These are phyloP conservation scores for Micromonas pusilla DNA, from an alignment of 139 green algal species.

Conservation along the genomic window DNA sequence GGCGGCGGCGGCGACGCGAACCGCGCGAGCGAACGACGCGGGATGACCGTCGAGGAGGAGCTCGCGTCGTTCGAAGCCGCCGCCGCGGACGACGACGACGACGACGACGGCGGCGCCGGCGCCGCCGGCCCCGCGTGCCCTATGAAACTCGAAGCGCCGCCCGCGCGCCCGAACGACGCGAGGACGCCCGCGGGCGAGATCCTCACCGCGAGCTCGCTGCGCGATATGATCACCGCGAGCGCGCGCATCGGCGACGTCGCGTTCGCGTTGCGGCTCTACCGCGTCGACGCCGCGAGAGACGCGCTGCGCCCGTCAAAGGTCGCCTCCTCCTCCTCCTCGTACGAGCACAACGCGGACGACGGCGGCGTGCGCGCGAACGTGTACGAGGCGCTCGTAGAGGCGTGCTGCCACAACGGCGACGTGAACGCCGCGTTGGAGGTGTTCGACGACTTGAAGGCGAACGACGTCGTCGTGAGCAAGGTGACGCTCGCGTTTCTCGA, in stretches of 20 bases:
- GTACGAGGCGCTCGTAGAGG: conserved; percentile 12
- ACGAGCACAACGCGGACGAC: background rate
- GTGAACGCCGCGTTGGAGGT: conserved; percentile 9
- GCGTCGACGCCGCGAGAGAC: too few species aligned
- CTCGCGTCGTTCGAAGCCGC: background rate
- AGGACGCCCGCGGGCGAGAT: background rate
- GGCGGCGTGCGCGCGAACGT: background rate
- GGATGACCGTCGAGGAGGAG: background rate
- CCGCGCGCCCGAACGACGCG: background rate
- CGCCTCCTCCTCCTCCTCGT: too few species aligned
- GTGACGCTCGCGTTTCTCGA: conserved; percentile 21
- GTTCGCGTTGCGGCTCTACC: background rate
- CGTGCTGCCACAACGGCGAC: background rate
- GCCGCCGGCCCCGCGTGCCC: background rate
- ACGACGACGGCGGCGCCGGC: background rate
- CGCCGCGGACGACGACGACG: background rate
- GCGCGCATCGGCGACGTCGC: background rate
- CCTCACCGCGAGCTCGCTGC: background rate
- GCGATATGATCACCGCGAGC: background rate
- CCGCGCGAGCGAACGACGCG: background rate
- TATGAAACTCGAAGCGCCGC: background rate
- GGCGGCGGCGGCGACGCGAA: too few species aligned
- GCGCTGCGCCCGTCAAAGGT: too few species aligned
- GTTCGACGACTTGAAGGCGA: conserved; percentile 8
- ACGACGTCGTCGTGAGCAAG: background rate